Base-by-base conservation (phyloP, 2,329 filamentous ascomycete genomes). In the Fonsecaea pedrosoi region DNA sequence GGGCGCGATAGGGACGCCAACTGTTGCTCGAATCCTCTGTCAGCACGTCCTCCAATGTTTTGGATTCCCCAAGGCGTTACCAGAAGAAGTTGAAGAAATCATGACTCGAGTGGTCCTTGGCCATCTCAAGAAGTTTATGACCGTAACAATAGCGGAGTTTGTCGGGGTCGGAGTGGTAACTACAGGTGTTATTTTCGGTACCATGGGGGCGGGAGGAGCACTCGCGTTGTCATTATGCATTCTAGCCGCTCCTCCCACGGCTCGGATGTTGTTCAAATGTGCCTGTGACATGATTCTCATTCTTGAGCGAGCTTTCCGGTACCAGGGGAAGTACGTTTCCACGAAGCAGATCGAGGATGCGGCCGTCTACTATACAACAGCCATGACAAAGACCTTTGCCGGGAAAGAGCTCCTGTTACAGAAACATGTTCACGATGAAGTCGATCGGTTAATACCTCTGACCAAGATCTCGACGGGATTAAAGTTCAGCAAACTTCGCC, bases 261-360 rank as follows among this genome's bases (percentile, higher is more conserved):
- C 74, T 42, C 67, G 75, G 35, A 72, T 77, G 59, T 70, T 77
- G 65, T 72, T 77, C 48, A 75, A 75, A 55, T 75, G 75, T 70
- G 71, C 75, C 7, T 75, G 72, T 64, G 76, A 77, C 48, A 70
- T 77, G 61, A 77, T 75, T 37, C 69, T 77, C 18, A 75, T 77
- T 40, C 71, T 77, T 15, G 73, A 74, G 38, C 68, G 73, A 53
- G 73, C 74, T 0, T 77, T 77, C 69, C 62, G 71, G 15, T 72
- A 73, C 48, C 64, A 66, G 15, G 69, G 69, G 13, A 71, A 70
- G 55, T 72, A 70, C 55, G 71, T 72, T 18, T 70, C 68, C 5
- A 64, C 66, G 38, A 72, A 71, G 54, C 71, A 72, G 60, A 72
- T 72, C 48, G 71, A 72, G 53, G 71, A 72, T 54, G 71, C 71